Conservation (phyloP, 2,329 filamentous ascomycete genomes). For the Neonectria hederae region DNA sequence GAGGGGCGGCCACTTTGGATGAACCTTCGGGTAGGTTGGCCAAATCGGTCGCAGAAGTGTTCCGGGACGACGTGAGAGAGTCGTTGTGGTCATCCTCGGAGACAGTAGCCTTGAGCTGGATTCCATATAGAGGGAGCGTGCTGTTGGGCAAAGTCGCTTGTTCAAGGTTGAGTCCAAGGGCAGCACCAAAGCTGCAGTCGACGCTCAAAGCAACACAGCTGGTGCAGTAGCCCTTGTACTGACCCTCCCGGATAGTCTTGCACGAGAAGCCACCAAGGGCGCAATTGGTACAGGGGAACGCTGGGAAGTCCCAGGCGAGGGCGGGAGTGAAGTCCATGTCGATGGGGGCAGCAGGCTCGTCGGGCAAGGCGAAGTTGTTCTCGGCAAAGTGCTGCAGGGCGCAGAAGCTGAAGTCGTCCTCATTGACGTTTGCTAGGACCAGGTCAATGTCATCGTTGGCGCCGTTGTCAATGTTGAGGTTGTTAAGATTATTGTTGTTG, state of each 20-base stretch:
- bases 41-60: constrained; percentile 42
- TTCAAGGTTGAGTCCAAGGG: constrained; percentile 46
- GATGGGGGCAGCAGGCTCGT: constrained; percentile 44
- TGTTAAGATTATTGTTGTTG: constrained; percentile 8
- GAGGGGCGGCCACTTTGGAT: constrained; percentile 46
- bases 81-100: constrained; percentile 41
- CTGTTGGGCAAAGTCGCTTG: constrained; percentile 55
- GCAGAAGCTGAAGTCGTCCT: constrained; percentile 68
- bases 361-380: constrained; percentile 47
- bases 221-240: constrained; percentile 68
- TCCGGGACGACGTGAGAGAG: constrained; percentile 37
- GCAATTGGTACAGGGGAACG: constrained; percentile 63
- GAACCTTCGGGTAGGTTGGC: constrained; percentile 38
- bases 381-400: constrained; percentile 66
- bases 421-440: constrained; percentile 64
- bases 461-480: background rate
- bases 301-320: constrained; percentile 52
- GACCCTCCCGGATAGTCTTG: constrained; percentile 69
- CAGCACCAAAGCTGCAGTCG: constrained; percentile 64
- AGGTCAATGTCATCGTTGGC: constrained; percentile 58
- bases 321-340: constrained; percentile 38
- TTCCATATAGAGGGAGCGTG: constrained; percentile 56
- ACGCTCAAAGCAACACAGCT: constrained; percentile 68
- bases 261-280: constrained; percentile 63
- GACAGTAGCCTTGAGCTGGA: constrained; percentile 51